phyloP scores from a whole-genome alignment of 1,284 basidiomycete genomes.

The Ustilago nuda region DNA sequence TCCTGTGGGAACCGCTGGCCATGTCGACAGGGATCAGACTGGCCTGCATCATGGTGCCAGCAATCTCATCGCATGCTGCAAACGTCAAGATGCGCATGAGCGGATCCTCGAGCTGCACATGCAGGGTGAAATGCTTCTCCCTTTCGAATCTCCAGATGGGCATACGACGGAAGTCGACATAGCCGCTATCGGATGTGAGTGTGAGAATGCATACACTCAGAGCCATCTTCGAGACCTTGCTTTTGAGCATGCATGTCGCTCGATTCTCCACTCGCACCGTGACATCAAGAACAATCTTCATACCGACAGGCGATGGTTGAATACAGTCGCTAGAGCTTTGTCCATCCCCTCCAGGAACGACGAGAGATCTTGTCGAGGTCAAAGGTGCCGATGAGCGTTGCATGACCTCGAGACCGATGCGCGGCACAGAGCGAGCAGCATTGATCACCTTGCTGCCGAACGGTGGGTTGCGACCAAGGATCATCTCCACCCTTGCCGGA shows the following conservation, averaged over 20 bases:
- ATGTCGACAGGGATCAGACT: constrained; percentile 43
- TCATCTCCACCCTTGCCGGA: constrained; percentile 52
- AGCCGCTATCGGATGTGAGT: constrained; percentile 34
- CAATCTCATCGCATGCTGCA: constrained; percentile 50
- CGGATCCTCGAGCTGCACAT: constrained; percentile 58
- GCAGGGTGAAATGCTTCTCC: constrained; percentile 51
- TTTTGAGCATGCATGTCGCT: constrained; percentile 40
- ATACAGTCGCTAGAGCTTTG: neutral
- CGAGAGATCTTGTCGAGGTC: neutral
- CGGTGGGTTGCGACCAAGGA: constrained; percentile 56
- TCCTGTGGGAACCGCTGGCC: constrained; percentile 29
- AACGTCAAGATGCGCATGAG: constrained; percentile 57
- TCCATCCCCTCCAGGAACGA: neutral
- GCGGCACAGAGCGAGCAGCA: constrained; percentile 44
- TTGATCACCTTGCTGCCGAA: constrained; percentile 51
- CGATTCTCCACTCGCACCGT: constrained; percentile 37
- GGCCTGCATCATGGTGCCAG: constrained; percentile 38
- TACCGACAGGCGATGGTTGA: neutral
- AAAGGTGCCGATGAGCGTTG: constrained; percentile 27
- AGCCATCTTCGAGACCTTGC: constrained; percentile 44
- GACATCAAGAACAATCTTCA: constrained; percentile 32
- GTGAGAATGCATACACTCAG: constrained; percentile 39
- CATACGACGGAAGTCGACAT: constrained; percentile 54
- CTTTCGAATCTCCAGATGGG: constrained; percentile 41
- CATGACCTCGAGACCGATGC: constrained; percentile 41